Evolutionary conservation across 441 rosid genomes (phyloP).

Genomic region (Eutrema salsugineum): DNA sequence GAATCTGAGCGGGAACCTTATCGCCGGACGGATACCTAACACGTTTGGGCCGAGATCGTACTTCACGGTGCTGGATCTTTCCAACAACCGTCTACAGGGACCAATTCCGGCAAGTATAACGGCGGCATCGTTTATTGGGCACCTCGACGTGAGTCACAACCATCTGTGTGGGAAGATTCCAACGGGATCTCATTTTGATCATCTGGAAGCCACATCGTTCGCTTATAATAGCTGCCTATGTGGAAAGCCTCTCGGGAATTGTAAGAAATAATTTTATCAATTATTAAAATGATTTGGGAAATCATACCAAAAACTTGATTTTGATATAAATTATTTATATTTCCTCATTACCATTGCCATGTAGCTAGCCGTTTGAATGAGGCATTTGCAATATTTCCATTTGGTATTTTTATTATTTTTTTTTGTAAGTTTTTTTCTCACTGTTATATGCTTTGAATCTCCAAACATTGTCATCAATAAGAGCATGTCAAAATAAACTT

Average conservation of each 20-base stretch:
- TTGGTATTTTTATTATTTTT: not conserved
- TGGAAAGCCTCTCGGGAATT: conserved; percentile 63
- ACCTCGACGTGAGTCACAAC: conserved; percentile 77
- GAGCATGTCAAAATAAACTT: no score
- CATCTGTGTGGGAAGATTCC: conserved; percentile 78
- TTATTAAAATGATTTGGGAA: not conserved
- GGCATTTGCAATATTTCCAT: not conserved
- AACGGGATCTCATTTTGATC: conserved; percentile 62
- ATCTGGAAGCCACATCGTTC: conserved; percentile 74
- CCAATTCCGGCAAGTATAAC: conserved; percentile 53
- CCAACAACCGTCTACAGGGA: conserved; percentile 58
- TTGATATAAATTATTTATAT: not conserved
- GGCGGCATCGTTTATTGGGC: conserved; percentile 60
- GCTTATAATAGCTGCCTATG: conserved; percentile 64
- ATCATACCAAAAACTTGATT: not conserved
- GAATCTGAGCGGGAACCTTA: conserved; percentile 61
- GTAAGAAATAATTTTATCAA: conserved; percentile 21
- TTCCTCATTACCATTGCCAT: not conserved
- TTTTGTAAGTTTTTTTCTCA: no score
- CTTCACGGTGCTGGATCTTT: conserved; percentile 67
- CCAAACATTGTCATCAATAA: no score
- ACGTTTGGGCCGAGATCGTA: conserved; percentile 67
- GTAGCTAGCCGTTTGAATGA: conserved; percentile 13
- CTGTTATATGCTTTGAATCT: no score
- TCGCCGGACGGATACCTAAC: conserved; percentile 55